Percentiles rank a stretch among this genome's conserved stretches.
phyloP scores from a whole-genome alignment of 2,329 filamentous ascomycete species.

The Aquanectria penicillioides region DNA sequence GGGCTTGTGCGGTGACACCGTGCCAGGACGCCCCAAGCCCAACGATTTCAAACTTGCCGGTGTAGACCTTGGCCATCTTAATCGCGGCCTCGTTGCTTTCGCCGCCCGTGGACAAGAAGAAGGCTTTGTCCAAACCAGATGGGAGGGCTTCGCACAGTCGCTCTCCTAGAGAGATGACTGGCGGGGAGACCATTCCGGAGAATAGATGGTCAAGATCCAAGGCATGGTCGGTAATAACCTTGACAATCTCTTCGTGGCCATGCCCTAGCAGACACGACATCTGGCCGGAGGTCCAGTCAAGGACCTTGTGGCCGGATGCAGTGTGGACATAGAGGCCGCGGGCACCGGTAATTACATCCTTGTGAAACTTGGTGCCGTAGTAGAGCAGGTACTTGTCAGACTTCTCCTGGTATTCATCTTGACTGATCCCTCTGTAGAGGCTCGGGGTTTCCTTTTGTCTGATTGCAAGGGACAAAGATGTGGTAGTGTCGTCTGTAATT shows the following conservation, averaged over 20 bases:
- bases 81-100: conserved; percentile 72
- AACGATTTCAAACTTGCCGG: conserved; percentile 73
- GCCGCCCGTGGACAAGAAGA: conserved; percentile 67
- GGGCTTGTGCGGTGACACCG: conserved; percentile 66
- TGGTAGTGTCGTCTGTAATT: conserved; percentile 13
- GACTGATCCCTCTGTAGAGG: conserved; percentile 34
- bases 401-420: conserved; percentile 35
- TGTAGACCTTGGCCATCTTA: conserved; percentile 71
- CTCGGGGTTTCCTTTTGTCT: conserved; percentile 25
- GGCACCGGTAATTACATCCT: conserved; percentile 54
- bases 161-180: conserved; percentile 65
- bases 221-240: conserved; percentile 60
- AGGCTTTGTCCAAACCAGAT: conserved; percentile 60
- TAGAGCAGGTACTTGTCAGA: conserved; percentile 38
- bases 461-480: neutral
- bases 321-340: conserved; percentile 59
- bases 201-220: conserved; percentile 67
- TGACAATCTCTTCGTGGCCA: conserved; percentile 66
- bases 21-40: conserved; percentile 69
- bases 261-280: conserved; percentile 70
- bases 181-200: conserved; percentile 66
- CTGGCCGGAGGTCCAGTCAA: conserved; percentile 70
- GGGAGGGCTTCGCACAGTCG: conserved; percentile 61
- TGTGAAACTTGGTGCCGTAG: conserved; percentile 40
- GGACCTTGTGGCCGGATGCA: conserved; percentile 55